Evolutionary conservation across 495 filamentous ascomycete genomes (phyloP), one percentile per base, ranked within the genome.

Genomic region (Xanthoparmelia taractica): DNA sequence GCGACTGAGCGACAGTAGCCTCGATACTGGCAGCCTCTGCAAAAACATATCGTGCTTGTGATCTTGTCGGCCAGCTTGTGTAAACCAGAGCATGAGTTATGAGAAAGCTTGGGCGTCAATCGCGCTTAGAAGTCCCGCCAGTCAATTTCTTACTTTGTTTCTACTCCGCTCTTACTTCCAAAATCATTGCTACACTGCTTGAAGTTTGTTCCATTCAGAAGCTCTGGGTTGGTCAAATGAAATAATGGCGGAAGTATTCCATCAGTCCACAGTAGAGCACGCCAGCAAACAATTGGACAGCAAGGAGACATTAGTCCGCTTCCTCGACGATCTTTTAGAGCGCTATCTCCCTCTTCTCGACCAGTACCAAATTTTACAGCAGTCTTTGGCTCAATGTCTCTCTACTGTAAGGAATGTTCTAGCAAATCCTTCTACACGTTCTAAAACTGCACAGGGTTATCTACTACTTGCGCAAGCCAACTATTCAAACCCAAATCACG

Each of bases 301-400:
- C 18, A 63, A 63, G 34, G 45, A 65, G 17, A 50, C 29, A 37
- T 34, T 77, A 43, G 61, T 71, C 37, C 65, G 71, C 60, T 72
- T 69, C 29, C 70, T 96, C 63, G 90, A 94, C 71, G 61, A 59
- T 25, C 82, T 92, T 33, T 78, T 93, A 4, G 82, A 85, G 70
- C 76, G 79, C 36, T 92, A 94, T 71, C 81, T 95, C 18, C 38
- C 73, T 59, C 80, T 90, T 8, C 77, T 96, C 0, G 80, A 94
- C 74, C 73, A 80, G 65, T 89, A 96, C 76, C 84, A 87, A 55
- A 73, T 74, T 34, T 74, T 89, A 25, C 84, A 85, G 40, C 70
- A 73, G 36, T 67, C 78, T 25, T 75, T 94, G 15, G 75, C 75
- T 41, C 69, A 73, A 31, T 72, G 82, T 27, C 77, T 92, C 33